Base-by-base conservation (phyloP, 2,329 filamentous ascomycete species). In the Sordariomycetes sp. region DNA sequence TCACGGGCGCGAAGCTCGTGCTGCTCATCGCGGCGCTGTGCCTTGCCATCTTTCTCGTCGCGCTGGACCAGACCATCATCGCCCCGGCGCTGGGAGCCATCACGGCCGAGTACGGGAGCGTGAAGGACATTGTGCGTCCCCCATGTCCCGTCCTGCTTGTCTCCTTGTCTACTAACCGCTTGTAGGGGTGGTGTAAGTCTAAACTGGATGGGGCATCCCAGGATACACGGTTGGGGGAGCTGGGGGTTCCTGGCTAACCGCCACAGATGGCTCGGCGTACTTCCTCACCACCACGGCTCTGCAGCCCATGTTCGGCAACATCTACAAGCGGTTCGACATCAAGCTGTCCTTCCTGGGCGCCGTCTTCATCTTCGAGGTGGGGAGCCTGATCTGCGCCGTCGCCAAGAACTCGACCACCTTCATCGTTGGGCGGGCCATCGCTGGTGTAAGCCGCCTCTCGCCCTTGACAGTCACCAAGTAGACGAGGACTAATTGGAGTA, bases 81-180 rank as follows among this genome's bases (percentile, higher is more conserved):
- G 76, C 76, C 6, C 78, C 78, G 16, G 78, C 78, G 1, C 71
- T 80, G 20, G 76, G 77, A 22, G 75, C 77, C 64, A 81, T 81
- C 62, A 79, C 77, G 0, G 67, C 68, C 1, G 67, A 77, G 54
- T 79, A 74, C 56, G 59, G 64, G 51, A 75, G 71, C 54, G 71
- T 76, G 40, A 72, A 72, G 62, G 77, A 79, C 58, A 77, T 79
- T 61, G 76, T 72, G 58, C 58, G 66, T 62, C 35, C 16, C 10
- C 8, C 20, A 24, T 24, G 22, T 32, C 52, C n/a, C 34, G 8
- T 32, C 46, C 22, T 14, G n/a, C 43, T 48, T 50, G n/a, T 48
- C 10, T 48, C n/a, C 7, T 43, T 43, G 11, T 37, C 14, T 37
- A 7, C 40, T 46, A 14, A 46, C 40, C 3, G 18, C 22, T 24